Conservation (phyloP, 352 stramenopile species). For the Elongisporangium anandrum region DNA sequence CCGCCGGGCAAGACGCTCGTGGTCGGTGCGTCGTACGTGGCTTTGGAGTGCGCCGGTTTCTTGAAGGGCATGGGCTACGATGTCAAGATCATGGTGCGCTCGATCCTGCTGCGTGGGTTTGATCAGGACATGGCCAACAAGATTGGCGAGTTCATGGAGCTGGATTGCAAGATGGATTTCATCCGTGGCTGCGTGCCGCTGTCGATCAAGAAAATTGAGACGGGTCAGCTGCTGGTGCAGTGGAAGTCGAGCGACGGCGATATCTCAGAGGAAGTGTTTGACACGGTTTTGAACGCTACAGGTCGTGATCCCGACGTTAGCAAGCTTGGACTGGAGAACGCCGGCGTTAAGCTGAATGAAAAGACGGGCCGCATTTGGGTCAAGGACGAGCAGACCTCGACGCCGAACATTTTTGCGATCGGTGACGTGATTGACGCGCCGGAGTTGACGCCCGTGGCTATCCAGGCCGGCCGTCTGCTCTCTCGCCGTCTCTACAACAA, state of each 20-base stretch:
- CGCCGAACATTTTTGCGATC: constrained; percentile 96
- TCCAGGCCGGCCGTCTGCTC: constrained; percentile 92
- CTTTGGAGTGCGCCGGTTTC: constrained; percentile 97
- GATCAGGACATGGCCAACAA: constrained; percentile 95
- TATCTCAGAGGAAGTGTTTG: constrained; percentile 87
- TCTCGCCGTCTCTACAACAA: constrained; percentile 90
- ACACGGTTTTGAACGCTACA: constrained; percentile 96
- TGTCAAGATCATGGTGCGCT: constrained; percentile 96
- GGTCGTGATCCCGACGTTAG: constrained; percentile 92
- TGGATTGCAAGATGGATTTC: constrained; percentile 90
- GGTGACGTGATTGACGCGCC: constrained; percentile 96
- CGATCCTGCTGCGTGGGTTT: constrained; percentile 96
- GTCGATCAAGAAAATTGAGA: constrained; percentile 90
- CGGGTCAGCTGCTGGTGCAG: constrained; percentile 76
- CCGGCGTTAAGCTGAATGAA: constrained; percentile 84
- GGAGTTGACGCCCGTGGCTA: constrained; percentile 98
- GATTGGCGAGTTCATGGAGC: constrained; percentile 93
- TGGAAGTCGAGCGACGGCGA: constrained; percentile 59
- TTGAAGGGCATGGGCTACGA: constrained; percentile 94
- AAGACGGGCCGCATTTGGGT: constrained; percentile 91
- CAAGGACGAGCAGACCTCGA: constrained; percentile 91
- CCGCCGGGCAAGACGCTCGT: constrained; percentile 95
- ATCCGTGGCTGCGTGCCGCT: constrained; percentile 86
- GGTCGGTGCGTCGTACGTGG: constrained; percentile 97
- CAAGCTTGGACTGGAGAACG: constrained; percentile 86